Base-by-base conservation (phyloP, 768 basidiomycete genomes). In the Sistotremastrum suecicum region DNA sequence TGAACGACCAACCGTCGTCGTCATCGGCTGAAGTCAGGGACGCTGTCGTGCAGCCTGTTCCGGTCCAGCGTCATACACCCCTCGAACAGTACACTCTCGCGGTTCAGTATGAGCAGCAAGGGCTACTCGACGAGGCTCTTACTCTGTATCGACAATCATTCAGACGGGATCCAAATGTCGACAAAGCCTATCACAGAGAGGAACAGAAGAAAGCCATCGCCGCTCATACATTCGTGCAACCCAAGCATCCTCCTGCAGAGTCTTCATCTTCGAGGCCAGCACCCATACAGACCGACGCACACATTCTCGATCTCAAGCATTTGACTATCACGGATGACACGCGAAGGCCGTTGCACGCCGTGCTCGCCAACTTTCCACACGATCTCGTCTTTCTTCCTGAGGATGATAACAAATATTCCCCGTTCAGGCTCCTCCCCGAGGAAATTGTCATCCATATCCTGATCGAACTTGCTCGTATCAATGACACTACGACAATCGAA, bases 71-170 rank as follows among this genome's bases (percentile, higher is more conserved):
- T 39, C 49, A 10, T 37, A 35, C 29, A 10, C 33, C 7, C 10
- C 28, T 88, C 39, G 71, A 72, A 6, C 53, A 79, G 8, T 95
- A 94, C 59, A 63, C 71, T 31, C 68, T 63, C 12, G 90, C 90
- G 6, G 70, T 89, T 32, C 68, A 75, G 36, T 67, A 73, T 40
- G 90, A 95, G 59, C 82, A 86, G 56, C 64, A 63, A 39, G 77
- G 87, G 36, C 66, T 82, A 48, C 66, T 88, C 42, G 83, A 90
- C 51, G 75, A 81, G 34, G 90, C 90, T 7, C 61, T 90, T 7
- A 56, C 61, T 29, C 62, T 89, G 5, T 95, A 94, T 55, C 77
- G 86, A 7, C 74, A 76, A 50, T 86, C 86, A 2, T 91, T 90
- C 59, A 75, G 80, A 44, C 63, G 82, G 62, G 74, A 90, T 48